Percentiles rank a stretch among this genome's conserved stretches.
Conservation (phyloP, 2,329 filamentous ascomycete genomes). For the Paraphaeosphaeria sporulosa region DNA sequence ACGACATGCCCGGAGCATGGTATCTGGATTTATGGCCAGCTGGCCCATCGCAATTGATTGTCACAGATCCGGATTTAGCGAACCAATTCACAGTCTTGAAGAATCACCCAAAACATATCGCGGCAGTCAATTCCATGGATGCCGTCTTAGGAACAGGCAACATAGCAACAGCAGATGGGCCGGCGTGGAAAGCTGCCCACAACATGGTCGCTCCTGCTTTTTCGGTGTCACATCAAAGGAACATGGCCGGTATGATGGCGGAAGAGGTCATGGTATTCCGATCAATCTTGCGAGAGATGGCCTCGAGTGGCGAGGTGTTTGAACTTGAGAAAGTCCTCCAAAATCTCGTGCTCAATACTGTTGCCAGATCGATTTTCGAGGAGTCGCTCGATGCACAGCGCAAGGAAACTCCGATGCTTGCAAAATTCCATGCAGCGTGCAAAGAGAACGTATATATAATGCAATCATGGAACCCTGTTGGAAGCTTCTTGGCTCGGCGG, state of each 20-base stretch:
- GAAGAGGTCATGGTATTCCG: conserved; percentile 44
- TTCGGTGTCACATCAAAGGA: conserved; percentile 36
- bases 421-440: conserved; percentile 30
- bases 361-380: conserved; percentile 35
- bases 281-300: conserved; percentile 28
- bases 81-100: conserved; percentile 47
- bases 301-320: conserved; percentile 32
- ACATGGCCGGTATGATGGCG: conserved; percentile 39
- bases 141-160: conserved; percentile 39
- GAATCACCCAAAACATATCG: conserved; percentile 43
- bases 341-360: conserved; percentile 39
- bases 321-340: conserved; percentile 31
- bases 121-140: conserved; percentile 25
- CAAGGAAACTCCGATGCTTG: conserved; percentile 28
- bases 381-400: conserved; percentile 33
- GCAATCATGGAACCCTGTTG: conserved; percentile 31
- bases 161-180: conserved; percentile 41
- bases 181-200: conserved; percentile 45
- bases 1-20: conserved; percentile 47
- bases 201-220: conserved; percentile 50
- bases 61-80: conserved; percentile 49
- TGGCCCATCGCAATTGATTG: conserved; percentile 36
- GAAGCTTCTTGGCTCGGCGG: conserved; percentile 19
- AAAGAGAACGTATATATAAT: conserved; percentile 19
- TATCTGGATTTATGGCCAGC: conserved; percentile 58